phyloP scores from a whole-genome alignment of 495 filamentous ascomycete genomes.

The Cercophora scortea region DNA sequence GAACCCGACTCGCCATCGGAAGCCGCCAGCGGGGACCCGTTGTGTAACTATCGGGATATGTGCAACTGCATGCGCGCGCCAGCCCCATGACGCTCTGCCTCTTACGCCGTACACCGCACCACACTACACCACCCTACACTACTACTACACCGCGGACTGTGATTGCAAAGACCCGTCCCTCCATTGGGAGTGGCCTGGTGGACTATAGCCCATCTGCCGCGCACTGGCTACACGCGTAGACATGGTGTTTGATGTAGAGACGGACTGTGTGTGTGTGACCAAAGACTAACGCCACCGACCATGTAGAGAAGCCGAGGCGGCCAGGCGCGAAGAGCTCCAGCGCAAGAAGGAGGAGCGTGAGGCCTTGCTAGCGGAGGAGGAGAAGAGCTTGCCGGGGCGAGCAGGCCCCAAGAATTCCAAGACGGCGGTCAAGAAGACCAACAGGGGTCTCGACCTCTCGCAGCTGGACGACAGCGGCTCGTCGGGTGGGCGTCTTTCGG shows the following conservation, averaged over 20 bases:
- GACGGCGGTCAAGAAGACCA: constrained; percentile 57
- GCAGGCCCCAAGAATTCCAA: constrained; percentile 50
- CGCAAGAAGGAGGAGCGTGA: constrained; percentile 85
- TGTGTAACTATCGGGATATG: not conserved
- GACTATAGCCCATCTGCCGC: too few species aligned
- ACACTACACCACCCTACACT: too few species aligned
- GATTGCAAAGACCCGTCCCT: too few species aligned
- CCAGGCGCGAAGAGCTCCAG: constrained; percentile 78
- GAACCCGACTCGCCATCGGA: constrained; percentile 1
- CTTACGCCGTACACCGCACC: too few species aligned
- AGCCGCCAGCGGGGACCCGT: not conserved
- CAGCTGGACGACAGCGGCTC: constrained; percentile 52
- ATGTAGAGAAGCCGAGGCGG: constrained; percentile 68
- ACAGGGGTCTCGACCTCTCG: constrained; percentile 57
- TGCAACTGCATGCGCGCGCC: not conserved
- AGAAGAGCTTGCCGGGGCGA: constrained; percentile 59
- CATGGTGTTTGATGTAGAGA: not conserved
- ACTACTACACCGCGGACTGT: too few species aligned
- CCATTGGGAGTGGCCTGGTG: too few species aligned
- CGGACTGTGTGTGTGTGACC: not conserved
- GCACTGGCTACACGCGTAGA: too few species aligned
- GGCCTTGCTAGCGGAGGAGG: constrained; percentile 76
- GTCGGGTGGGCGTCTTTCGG: constrained; percentile 27
- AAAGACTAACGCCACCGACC: not conserved
- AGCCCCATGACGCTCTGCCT: not conserved